A percentile compares a stretch with the other conserved stretches of the same genome.
These are phyloP conservation scores for Turnera subulata DNA, from an alignment of 345 rosid species.

Conservation along the genomic window DNA sequence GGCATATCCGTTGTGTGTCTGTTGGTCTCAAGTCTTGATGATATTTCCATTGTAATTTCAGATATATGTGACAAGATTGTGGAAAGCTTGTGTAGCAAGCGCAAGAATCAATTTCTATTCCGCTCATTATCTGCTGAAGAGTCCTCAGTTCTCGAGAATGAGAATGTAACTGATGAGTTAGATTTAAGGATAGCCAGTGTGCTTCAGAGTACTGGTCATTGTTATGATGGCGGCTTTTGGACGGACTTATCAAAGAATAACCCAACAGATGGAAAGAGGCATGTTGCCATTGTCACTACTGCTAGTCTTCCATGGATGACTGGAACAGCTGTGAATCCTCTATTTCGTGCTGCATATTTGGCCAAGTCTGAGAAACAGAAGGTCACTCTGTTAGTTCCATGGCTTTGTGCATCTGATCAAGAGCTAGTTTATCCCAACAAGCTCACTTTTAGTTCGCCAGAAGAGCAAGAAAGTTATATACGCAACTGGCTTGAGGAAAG, in stretches of 20 bases:
- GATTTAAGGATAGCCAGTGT: slow-evolving; percentile 89
- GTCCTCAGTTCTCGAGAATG: slow-evolving; percentile 48
- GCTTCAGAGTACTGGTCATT: slow-evolving; percentile 91
- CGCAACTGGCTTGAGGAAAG: slow-evolving; percentile 96
- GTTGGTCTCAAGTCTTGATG: slow-evolving; percentile 1
- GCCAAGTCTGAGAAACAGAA: slow-evolving; percentile 78
- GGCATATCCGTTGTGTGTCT: not conserved
- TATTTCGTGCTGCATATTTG: slow-evolving; percentile 88
- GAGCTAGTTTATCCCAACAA: slow-evolving; percentile 86
- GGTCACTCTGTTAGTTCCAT: slow-evolving; percentile 92
- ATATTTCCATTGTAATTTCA: slow-evolving; percentile 30
- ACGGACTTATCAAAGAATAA: slow-evolving; percentile 55
- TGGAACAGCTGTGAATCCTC: slow-evolving; percentile 97
- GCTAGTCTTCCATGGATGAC: slow-evolving; percentile 99
- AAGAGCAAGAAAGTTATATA: slow-evolving; percentile 90
- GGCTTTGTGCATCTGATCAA: slow-evolving; percentile 96
- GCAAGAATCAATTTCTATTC: slow-evolving; percentile 64
- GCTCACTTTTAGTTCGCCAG: slow-evolving; percentile 85
- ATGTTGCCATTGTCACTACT: slow-evolving; percentile 92
- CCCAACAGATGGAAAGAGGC: slow-evolving; percentile 57
- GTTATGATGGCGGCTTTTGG: slow-evolving; percentile 89
- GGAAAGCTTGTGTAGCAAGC: slow-evolving; percentile 73
- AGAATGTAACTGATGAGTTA: slow-evolving; percentile 60
- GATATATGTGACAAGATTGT: slow-evolving; percentile 83
- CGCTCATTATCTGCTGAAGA: slow-evolving; percentile 55